Conservation (phyloP, 164 flowering plant genomes). For the Nymphaea thermarum region DNA sequence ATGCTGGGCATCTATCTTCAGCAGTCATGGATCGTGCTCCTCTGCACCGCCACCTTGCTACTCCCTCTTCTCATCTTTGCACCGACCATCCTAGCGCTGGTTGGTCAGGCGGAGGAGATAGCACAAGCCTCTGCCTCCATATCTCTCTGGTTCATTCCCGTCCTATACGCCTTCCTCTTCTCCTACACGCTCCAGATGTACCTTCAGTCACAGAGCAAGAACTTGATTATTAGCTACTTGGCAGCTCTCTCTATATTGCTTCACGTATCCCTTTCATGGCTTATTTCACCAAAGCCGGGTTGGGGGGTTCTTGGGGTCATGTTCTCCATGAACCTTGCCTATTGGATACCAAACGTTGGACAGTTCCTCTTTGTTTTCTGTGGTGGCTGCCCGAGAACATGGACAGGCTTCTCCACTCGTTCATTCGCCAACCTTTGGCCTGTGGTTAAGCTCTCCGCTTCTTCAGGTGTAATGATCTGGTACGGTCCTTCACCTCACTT, state of each 20-base stretch:
- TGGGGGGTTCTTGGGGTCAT: constrained; percentile 34
- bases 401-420: constrained; percentile 41
- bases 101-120: constrained; percentile 19
- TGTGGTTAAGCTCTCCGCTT: constrained; percentile 39
- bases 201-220: constrained; percentile 38
- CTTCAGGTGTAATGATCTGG: constrained; percentile 69
- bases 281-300: neutral
- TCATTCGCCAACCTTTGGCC: constrained; percentile 51
- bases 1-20: constrained; percentile 36
- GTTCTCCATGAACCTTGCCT: constrained; percentile 25
- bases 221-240: constrained; percentile 24
- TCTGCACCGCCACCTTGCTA: constrained; percentile 7
- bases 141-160: constrained; percentile 31
- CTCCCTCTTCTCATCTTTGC: constrained; percentile 17
- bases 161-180: constrained; percentile 15
- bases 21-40: constrained; percentile 23
- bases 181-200: constrained; percentile 25
- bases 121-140: constrained; percentile 20
- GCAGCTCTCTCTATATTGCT: constrained; percentile 13
- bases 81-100: constrained; percentile 9
- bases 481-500: constrained; percentile 1
- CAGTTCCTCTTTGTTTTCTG: constrained; percentile 16
- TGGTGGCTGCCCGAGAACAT: constrained; percentile 44
- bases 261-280: constrained; percentile 11
- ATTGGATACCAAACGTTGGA: constrained; percentile 35